A percentile compares a stretch with the other conserved stretches of the same genome.
Conservation (phyloP, 1,139 yeast genomes). For the Maudiozyma humilis region DNA sequence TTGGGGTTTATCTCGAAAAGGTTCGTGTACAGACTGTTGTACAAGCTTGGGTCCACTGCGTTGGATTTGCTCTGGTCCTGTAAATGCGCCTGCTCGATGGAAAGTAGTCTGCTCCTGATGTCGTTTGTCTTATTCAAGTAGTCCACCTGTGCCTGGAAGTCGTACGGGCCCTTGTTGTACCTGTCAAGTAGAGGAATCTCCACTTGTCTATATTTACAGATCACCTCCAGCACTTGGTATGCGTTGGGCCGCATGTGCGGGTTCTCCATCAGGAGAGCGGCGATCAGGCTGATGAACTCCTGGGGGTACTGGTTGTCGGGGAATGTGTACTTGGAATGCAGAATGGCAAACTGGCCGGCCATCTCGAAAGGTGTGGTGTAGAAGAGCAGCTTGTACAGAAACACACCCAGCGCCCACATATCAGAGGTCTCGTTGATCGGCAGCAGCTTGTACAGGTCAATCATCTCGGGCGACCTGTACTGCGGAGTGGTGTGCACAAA, state of each 20-base stretch:
- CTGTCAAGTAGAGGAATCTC: conserved; percentile 45
- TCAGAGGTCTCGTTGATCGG: conserved; percentile 93
- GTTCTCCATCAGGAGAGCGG: conserved; percentile 67
- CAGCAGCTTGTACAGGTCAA: conserved; percentile 72
- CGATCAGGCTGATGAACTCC: conserved; percentile 59
- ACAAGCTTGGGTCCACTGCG: conserved; percentile 10
- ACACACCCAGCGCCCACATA: conserved; percentile 95
- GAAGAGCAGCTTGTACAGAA: conserved; percentile 81
- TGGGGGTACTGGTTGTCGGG: conserved; percentile 47
- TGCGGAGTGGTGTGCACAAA: conserved; percentile 93
- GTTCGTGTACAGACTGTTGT: conserved; percentile 21
- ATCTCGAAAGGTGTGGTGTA: conserved; percentile 92
- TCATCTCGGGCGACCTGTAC: conserved; percentile 94
- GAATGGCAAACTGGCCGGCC: conserved; percentile 62
- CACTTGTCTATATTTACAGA: conserved; percentile 49
- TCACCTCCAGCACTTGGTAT: conserved; percentile 66
- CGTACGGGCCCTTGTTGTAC: conserved; percentile 33
- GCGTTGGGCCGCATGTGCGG: conserved; percentile 85
- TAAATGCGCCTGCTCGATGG: conserved; percentile 17
- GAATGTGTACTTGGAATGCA: conserved; percentile 52
- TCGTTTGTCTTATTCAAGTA: conserved; percentile 32
- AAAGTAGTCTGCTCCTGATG: conserved; percentile 26
- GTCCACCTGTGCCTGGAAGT: conserved; percentile 31
- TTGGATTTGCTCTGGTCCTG: conserved; percentile 6
- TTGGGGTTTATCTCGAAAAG: conserved; percentile 27